These are phyloP conservation scores for Inga laurina DNA, from an alignment of 306 rosid species.

Conservation along the genomic window DNA sequence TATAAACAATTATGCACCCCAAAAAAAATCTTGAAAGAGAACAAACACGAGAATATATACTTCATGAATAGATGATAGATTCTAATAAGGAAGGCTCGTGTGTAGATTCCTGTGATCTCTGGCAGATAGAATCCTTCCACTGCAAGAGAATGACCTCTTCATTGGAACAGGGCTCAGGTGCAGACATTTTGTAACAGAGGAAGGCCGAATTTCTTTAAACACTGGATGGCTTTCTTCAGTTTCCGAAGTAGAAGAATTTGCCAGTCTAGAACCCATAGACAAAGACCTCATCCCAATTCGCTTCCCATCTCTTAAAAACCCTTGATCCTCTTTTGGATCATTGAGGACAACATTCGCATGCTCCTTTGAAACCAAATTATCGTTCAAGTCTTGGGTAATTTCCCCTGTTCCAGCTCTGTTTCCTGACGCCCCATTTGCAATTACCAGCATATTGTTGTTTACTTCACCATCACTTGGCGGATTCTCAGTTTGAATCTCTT, in stretches of 20 bases:
- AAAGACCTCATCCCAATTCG: slow-evolving; percentile 18
- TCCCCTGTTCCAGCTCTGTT: slow-evolving; percentile 41
- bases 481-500: slow-evolving; percentile 43
- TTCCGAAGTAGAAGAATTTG: neutral
- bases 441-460: slow-evolving; percentile 9
- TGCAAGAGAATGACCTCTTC: slow-evolving; percentile 13
- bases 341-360: neutral
- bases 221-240: neutral
- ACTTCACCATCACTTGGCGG: slow-evolving; percentile 30
- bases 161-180: neutral
- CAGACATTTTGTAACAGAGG: slow-evolving; percentile 3
- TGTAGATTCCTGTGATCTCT: neutral
- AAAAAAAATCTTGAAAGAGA: neutral
- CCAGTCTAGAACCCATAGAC: slow-evolving; percentile 31
- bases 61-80: neutral
- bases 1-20: neutral
- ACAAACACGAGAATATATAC: neutral
- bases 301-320: neutral
- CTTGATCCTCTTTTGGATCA: neutral
- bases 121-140: neutral
- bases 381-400: slow-evolving; percentile 10
- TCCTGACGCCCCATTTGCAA: slow-evolving; percentile 10
- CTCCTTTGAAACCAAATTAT: slow-evolving; percentile 38
- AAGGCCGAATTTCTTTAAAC: neutral
- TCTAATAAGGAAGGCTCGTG: neutral